Evolutionary conservation across 352 stramenopile genomes (phyloP).

Genomic region (Thraustochytrium striatum): DNA sequence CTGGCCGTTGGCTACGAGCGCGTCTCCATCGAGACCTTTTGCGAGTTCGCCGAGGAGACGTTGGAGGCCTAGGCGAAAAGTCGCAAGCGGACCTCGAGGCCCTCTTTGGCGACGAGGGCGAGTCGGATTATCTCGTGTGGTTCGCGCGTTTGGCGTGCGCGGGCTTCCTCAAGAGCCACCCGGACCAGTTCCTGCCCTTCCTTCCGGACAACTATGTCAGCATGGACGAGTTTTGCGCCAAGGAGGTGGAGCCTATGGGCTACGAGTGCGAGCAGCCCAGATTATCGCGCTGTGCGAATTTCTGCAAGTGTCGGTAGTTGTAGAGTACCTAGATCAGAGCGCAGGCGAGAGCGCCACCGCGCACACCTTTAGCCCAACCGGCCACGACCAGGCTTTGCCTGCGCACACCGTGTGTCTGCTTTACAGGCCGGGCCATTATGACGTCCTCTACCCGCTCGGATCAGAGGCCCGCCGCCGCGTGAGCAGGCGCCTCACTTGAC

Average conservation of each 20-base stretch:
- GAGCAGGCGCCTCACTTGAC: neutral
- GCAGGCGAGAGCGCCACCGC: neutral
- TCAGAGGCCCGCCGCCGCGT: neutral
- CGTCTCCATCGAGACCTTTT: constrained; percentile 83
- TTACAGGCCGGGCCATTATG: constrained; percentile 75
- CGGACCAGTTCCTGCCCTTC: constrained; percentile 72
- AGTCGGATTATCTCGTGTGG: constrained; percentile 79
- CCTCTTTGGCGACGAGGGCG: constrained; percentile 63
- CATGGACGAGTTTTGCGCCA: constrained; percentile 55
- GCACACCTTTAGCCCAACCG: constrained; percentile 11
- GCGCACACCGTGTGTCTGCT: constrained; percentile 63
- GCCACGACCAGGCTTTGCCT: neutral
- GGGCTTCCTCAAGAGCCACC: constrained; percentile 72
- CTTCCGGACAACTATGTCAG: constrained; percentile 60
- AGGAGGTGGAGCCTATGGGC: constrained; percentile 78
- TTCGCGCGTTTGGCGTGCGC: constrained; percentile 75
- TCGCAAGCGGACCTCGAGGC: constrained; percentile 51
- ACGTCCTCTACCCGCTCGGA: constrained; percentile 66
- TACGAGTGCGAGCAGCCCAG: constrained; percentile 81
- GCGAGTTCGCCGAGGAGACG: constrained; percentile 75
- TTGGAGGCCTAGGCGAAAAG: constrained; percentile 49
- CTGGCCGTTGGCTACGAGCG: constrained; percentile 75
- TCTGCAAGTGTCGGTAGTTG: constrained; percentile 65
- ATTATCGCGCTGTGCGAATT: constrained; percentile 71
- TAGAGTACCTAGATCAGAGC: constrained; percentile 73